Evolutionary conservation across 1,284 basidiomycete genomes (phyloP).

Genomic region (Pholiota adiposa): DNA sequence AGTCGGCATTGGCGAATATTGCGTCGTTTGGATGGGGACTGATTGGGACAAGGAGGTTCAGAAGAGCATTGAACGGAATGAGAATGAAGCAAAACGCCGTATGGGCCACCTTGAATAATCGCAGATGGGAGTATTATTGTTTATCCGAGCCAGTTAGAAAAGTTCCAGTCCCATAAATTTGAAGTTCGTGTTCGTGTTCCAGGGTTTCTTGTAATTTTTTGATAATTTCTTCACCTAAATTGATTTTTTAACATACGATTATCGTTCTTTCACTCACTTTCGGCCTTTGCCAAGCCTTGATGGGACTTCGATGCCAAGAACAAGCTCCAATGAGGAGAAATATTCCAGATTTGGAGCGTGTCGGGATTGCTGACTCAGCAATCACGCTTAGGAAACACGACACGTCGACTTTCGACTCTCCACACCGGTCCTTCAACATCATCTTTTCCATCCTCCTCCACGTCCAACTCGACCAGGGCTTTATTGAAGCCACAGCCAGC

Average conservation of each 20-base stretch:
- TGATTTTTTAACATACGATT: no score
- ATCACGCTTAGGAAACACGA: slow-evolving; percentile 20
- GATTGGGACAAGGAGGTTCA: slow-evolving; percentile 68
- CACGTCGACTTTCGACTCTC: slow-evolving; percentile 23
- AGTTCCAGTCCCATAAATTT: no score
- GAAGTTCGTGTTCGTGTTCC: not conserved
- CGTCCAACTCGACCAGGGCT: not conserved
- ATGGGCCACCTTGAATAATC: not conserved
- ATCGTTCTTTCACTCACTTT: not conserved
- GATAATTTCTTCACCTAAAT: no score
- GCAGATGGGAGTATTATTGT: not conserved
- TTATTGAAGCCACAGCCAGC: slow-evolving; percentile 10
- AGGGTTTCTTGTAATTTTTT: no score
- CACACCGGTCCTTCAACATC: slow-evolving; percentile 6
- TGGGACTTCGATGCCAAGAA: slow-evolving; percentile 10
- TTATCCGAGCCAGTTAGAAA: no score
- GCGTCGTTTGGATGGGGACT: slow-evolving; percentile 65
- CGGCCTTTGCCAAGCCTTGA: slow-evolving; percentile 10
- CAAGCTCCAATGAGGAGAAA: slow-evolving; percentile 19
- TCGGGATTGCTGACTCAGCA: slow-evolving; percentile 25
- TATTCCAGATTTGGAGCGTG: slow-evolving; percentile 19
- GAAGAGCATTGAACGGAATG: slow-evolving; percentile 54
- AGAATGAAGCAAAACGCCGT: slow-evolving; percentile 47
- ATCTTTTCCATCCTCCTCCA: slow-evolving; percentile 7
- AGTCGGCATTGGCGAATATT: slow-evolving; percentile 73